Percentiles rank a stretch among this genome's conserved stretches.
These are phyloP conservation scores for Neurospora sp. DNA, from an alignment of 495 filamentous ascomycete species.

Conservation along the genomic window DNA sequence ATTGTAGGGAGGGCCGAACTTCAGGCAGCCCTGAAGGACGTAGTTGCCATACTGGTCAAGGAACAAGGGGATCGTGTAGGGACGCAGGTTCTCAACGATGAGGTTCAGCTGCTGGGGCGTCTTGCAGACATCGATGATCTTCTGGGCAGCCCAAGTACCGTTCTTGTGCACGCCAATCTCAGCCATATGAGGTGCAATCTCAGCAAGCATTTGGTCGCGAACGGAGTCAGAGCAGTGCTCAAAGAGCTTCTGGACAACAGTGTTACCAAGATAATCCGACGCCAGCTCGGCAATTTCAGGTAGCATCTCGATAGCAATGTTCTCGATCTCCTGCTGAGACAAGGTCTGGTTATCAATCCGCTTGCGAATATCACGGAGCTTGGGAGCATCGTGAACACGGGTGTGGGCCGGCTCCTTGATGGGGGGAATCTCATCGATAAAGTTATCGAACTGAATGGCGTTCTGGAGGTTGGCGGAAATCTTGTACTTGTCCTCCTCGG, in stretches of 20 bases:
- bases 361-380: conserved; percentile 92
- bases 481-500: conserved; percentile 62
- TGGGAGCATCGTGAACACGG: conserved; percentile 87
- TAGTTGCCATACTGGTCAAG: conserved; percentile 98
- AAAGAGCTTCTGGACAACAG: conserved; percentile 97
- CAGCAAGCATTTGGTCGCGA: conserved; percentile 81
- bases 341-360: conserved; percentile 90
- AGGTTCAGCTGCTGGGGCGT: conserved; percentile 72
- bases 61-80: conserved; percentile 83
- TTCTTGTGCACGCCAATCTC: conserved; percentile 99
- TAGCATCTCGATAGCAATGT: conserved; percentile 84
- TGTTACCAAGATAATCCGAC: conserved; percentile 95
- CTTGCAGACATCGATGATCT: conserved; percentile 94
- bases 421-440: conserved; percentile 76
- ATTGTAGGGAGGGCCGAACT: conserved; percentile 80
- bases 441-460: conserved; percentile 64
- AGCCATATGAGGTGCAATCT: conserved; percentile 84
- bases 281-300: conserved; percentile 91
- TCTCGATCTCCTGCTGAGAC: conserved; percentile 78
- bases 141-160: conserved; percentile 97
- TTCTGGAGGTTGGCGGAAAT: conserved; percentile 65
- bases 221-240: conserved; percentile 86
- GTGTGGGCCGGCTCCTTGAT: conserved; percentile 84
- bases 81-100: conserved; percentile 72
- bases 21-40: conserved; percentile 88